Conservation (phyloP, 805 yeast genomes). For the Hyphopichia homilentoma region DNA sequence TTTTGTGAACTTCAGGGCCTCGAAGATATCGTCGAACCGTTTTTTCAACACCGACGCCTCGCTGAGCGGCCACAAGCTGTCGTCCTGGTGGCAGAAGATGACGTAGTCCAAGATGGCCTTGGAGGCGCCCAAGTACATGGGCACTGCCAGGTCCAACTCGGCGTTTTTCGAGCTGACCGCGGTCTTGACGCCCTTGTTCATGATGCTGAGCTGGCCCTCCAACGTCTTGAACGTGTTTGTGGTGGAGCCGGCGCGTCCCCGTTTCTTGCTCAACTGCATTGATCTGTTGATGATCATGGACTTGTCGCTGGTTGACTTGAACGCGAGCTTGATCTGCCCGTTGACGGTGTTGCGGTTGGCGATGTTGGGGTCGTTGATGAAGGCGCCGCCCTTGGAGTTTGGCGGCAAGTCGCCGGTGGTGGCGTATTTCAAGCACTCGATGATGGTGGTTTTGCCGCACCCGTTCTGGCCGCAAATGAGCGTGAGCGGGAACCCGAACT, state of each 20-base stretch:
- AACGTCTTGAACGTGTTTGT: conserved; percentile 74
- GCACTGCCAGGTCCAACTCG: conserved; percentile 80
- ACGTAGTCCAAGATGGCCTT: conserved; percentile 86
- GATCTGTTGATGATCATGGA: conserved; percentile 85
- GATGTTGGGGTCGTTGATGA: conserved; percentile 86
- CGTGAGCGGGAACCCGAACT: conserved; percentile 87
- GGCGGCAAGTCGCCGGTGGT: conserved; percentile 97
- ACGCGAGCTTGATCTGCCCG: conserved; percentile 90
- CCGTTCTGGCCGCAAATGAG: conserved; percentile 95
- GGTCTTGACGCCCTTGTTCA: conserved; percentile 62
- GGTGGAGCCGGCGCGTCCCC: conserved; percentile 35
- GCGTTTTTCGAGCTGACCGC: conserved; percentile 78
- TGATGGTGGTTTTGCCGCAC: conserved; percentile 93
- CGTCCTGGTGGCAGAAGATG: conserved; percentile 96
- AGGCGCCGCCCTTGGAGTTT: conserved; percentile 92
- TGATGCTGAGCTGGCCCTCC: conserved; percentile 79
- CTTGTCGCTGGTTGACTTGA: conserved; percentile 65
- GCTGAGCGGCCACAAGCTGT: conserved; percentile 91
- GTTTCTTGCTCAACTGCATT: conserved; percentile 67
- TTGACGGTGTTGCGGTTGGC: conserved; percentile 71
- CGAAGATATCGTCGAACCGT: conserved; percentile 93
- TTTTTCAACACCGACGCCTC: conserved; percentile 89
- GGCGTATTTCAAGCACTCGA: conserved; percentile 89
- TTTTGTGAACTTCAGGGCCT: conserved; percentile 88
- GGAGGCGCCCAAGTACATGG: conserved; percentile 82